Conservation (phyloP, 352 stramenopile species). For the Pythium guiyangense region DNA sequence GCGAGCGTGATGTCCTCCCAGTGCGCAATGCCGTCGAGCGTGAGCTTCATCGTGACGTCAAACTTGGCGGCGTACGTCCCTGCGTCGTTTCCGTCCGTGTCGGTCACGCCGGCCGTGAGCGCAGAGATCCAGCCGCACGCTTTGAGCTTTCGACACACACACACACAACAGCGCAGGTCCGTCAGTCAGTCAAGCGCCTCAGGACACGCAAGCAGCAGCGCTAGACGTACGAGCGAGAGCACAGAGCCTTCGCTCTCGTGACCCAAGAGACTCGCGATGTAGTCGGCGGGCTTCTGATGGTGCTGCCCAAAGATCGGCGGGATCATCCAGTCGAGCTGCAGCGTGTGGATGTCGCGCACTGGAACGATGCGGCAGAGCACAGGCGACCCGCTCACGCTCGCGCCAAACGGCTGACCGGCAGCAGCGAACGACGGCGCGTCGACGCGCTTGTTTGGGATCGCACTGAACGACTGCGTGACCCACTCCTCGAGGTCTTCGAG, state of each 20-base stretch:
- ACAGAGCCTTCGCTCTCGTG: slow-evolving; percentile 84
- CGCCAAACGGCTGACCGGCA: slow-evolving; percentile 48
- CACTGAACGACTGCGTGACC: slow-evolving; percentile 55
- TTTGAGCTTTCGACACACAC: slow-evolving; percentile 46
- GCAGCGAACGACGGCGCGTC: slow-evolving; percentile 33
- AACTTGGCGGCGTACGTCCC: slow-evolving; percentile 66
- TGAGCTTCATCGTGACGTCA: slow-evolving; percentile 73
- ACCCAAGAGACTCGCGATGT: slow-evolving; percentile 72
- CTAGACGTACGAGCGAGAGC: slow-evolving; percentile 52
- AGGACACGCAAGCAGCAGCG: not conserved
- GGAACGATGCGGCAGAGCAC: slow-evolving; percentile 68
- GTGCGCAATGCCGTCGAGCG: slow-evolving; percentile 46
- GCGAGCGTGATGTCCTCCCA: slow-evolving; percentile 56
- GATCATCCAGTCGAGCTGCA: slow-evolving; percentile 79
- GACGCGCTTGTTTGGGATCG: slow-evolving; percentile 57
- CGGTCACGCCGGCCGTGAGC: slow-evolving; percentile 62
- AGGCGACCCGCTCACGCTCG: slow-evolving; percentile 24
- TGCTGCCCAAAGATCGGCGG: slow-evolving; percentile 62
- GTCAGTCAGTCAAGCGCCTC: not conserved
- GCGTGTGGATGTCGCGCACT: slow-evolving; percentile 71
- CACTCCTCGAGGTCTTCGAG: slow-evolving; percentile 67
- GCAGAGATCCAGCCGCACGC: slow-evolving; percentile 70
- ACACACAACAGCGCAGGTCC: not conserved
- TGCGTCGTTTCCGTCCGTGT: slow-evolving; percentile 70
- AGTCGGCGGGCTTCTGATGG: slow-evolving; percentile 74